Evolutionary conservation across 805 yeast genomes (phyloP), one percentile per base, ranked within the genome.

Genomic region (Lipomyces lipofer): DNA sequence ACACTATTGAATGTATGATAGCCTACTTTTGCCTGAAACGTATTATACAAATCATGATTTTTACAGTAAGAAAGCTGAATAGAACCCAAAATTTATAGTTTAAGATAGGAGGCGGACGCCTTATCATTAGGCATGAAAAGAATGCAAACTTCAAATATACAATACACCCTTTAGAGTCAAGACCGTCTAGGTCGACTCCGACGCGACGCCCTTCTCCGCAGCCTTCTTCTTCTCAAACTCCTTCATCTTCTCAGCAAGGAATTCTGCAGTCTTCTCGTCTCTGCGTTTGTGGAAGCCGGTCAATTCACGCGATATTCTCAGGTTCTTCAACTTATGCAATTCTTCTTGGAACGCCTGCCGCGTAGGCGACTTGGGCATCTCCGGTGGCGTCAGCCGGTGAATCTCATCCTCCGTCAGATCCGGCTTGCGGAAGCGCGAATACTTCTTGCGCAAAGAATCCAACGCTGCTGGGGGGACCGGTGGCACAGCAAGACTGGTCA

Each of bases 391-490:
- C n/a, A 58, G 49, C 12, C 54, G 38, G 10, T 29, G 22, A 12
- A 58, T 47, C 32, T 55, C 50, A 17, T 50, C 56, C 36, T 50
- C 57, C 9, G 62, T 54, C 44, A 58, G 19, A 19, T 54, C 59
- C 9, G 59, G 59, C 43, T 49, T 79, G 67, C 78, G 83, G 71
- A 75, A 78, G 69, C 82, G 81, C 59, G 91, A 84, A 65, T 83
- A 72, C 48, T 89, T 88, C 71, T 88, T 86, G 72, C 96, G 84
- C 59, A 91, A 77, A 54, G 88, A 82, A 54, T 71, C 69, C 58
- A 86, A 69, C 15, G 87, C 88, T 25, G 74, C 86, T 15, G 68
- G 63, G 24, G 97, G 97, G 35, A 88, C 73, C 21, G 90, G 89
- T 19, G 84, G 74, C 57, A 76, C 78, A 21, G 83, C 82, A 5